Base-by-base conservation (phyloP, 345 rosid species). In the Lepidium didymum region DNA sequence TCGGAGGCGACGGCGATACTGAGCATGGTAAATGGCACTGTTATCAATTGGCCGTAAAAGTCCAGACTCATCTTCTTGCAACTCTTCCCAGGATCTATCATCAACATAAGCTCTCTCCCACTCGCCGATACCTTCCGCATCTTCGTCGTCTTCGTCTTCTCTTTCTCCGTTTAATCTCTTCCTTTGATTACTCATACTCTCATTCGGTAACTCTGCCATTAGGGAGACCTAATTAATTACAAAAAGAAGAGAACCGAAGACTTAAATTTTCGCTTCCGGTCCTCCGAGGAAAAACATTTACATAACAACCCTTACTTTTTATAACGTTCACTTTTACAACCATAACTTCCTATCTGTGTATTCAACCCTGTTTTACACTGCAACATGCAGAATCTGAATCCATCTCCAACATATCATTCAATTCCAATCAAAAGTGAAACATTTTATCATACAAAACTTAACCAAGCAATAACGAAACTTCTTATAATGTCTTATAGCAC, bases 41-140 rank as follows among this genome's bases (percentile, higher is more conserved):
- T 80, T 71, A 61, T 93, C 97, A 15, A 90, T 80, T 10, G 96
- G 86, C 10, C 87, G 89, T 64, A 88, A 86, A 8, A 83, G 78
- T 1, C 97, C 98, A 1, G 91, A 90, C 66, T 88, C 97, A 15
- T 93, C 97, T 72, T 93, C 98, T 74, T 93, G 92, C n/a, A 88
- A 72, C 10, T 84, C 78, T 53, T 90, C 97, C 92, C 95, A 93
- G 0, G 98, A 90, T 72, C 95, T 78, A 51, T 93, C 96, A 44
- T 93, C 89, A 0, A 89, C 82, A 46, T 88, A 93, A 47, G 79
- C 64, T 78, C 89, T 82, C 72, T 93, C 90, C 97, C 92, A 93
- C 0, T 89, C 88, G 34, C 86, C 89, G 23, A 80, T 79, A 14
- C 85, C 89, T 23, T 74, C 93, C 73, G 71, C 15, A 75, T 66